These are phyloP conservation scores for Nothophoma quercina DNA, from an alignment of 2,329 filamentous ascomycete species.

Conservation along the genomic window DNA sequence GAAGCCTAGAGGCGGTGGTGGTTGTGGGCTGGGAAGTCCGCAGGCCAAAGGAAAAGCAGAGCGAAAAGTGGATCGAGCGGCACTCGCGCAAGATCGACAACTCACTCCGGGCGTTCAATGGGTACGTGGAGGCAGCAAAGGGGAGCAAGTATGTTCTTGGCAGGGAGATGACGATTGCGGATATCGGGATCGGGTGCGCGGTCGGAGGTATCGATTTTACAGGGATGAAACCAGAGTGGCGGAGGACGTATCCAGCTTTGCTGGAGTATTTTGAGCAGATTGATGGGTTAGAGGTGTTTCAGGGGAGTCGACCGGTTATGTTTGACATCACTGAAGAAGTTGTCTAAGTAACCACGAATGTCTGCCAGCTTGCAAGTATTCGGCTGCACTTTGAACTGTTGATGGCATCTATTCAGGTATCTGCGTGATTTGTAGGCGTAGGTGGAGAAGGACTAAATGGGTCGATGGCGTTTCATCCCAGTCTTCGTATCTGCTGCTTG, in stretches of 20 bases:
- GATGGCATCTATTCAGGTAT: too few species aligned
- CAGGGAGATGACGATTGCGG: slow-evolving; percentile 22
- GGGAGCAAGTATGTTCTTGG: slow-evolving; percentile 23
- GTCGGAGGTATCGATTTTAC: slow-evolving; percentile 22
- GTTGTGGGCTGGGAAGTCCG: slow-evolving; percentile 21
- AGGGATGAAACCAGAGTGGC: slow-evolving; percentile 16
- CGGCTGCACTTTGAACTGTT: too few species aligned
- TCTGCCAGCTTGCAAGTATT: too few species aligned
- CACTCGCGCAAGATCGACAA: slow-evolving; percentile 25
- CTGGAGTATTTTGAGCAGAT: slow-evolving; percentile 19
- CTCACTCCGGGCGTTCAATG: slow-evolving; percentile 21
- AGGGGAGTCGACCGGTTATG: slow-evolving; percentile 27
- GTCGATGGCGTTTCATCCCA: too few species aligned
- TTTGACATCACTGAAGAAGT: slow-evolving; percentile 26
- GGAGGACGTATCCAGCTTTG: slow-evolving; percentile 15
- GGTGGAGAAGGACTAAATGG: too few species aligned
- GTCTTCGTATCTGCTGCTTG: too few species aligned
- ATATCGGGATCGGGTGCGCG: slow-evolving; percentile 25
- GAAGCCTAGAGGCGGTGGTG: slow-evolving; percentile 27
- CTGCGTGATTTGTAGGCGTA: too few species aligned
- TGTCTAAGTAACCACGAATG: too few species aligned
- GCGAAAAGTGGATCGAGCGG: slow-evolving; percentile 19
- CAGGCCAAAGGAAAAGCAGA: slow-evolving; percentile 12
- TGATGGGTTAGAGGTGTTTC: slow-evolving; percentile 23
- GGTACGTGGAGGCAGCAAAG: slow-evolving; percentile 8